These are phyloP conservation scores for Cryptosporidium canis DNA, from an alignment of 169 alveolate species.

Conservation along the genomic window DNA sequence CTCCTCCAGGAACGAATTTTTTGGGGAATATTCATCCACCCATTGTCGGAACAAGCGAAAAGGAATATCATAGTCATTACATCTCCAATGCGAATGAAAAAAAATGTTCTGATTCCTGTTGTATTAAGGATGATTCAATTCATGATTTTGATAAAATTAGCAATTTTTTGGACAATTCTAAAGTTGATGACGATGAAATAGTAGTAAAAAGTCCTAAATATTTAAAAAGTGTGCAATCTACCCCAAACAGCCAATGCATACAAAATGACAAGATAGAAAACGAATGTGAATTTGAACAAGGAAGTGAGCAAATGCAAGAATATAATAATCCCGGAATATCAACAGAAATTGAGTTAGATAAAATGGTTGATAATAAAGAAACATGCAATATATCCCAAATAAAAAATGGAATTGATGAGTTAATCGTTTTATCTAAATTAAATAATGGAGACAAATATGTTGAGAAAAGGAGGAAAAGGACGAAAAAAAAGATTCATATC, in stretches of 20 bases:
- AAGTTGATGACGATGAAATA: too few relatives aligned
- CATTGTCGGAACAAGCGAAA: background rate
- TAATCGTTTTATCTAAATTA: background rate
- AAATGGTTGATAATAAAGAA: background rate
- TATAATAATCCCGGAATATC: background rate
- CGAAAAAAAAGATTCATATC: conserved; percentile 42
- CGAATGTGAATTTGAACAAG: background rate
- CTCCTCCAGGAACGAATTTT: background rate
- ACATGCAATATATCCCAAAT: background rate
- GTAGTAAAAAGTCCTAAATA: too few relatives aligned
- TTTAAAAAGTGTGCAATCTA: background rate
- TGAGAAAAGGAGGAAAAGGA: conserved; percentile 16
- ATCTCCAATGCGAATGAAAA: background rate
- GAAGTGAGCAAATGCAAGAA: background rate
- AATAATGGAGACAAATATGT: background rate
- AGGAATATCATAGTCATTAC: background rate
- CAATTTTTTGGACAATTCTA: too few relatives aligned
- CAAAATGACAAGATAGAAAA: background rate
- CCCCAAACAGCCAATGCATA: background rate
- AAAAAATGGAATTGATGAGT: background rate
- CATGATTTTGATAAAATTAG: too few relatives aligned
- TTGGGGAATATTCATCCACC: background rate
- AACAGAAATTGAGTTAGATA: background rate
- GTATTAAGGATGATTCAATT: background rate
- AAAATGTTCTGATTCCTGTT: background rate